Percentiles rank a stretch among this genome's conserved stretches.
Evolutionary conservation across 2,329 filamentous ascomycete genomes (phyloP).

Genomic region (Aspergillus sp.): DNA sequence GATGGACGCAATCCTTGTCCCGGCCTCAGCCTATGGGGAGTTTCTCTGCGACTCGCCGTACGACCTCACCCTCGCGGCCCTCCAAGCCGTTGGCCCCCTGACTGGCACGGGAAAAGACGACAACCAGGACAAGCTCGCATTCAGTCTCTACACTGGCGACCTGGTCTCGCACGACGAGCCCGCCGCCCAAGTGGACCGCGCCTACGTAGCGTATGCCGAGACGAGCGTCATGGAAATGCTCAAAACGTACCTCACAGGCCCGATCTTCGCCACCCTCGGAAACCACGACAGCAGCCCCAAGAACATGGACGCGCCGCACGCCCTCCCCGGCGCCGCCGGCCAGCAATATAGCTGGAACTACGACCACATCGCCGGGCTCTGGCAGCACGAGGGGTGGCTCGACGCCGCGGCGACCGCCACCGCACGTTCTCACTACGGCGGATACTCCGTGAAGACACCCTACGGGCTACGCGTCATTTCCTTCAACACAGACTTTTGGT

Average conservation of each 20-base stretch:
- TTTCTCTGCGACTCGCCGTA: constrained; percentile 60
- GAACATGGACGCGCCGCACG: constrained; percentile 54
- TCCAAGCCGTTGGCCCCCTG: constrained; percentile 56
- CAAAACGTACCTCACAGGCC: constrained; percentile 55
- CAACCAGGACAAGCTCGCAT: constrained; percentile 47
- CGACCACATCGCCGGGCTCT: constrained; percentile 54
- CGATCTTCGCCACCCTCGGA: constrained; percentile 57
- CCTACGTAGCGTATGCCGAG: constrained; percentile 56
- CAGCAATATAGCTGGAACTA: constrained; percentile 60
- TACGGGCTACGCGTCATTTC: constrained; percentile 54
- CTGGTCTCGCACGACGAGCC: constrained; percentile 55
- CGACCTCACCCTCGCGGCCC: constrained; percentile 54
- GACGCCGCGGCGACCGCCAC: constrained; percentile 44
- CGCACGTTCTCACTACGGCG: constrained; percentile 55
- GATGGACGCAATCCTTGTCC: constrained; percentile 36
- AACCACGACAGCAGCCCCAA: constrained; percentile 59
- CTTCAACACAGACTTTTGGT: constrained; percentile 46
- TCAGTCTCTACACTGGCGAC: constrained; percentile 59
- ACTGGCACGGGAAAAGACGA: constrained; percentile 51
- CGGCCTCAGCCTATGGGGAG: constrained; percentile 55
- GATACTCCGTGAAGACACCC: constrained; percentile 55
- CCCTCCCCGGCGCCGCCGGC: constrained; percentile 52
- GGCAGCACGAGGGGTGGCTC: constrained; percentile 59
- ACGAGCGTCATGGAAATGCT: constrained; percentile 55
- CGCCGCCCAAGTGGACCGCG: constrained; percentile 51